Percentiles rank a stretch among this genome's conserved stretches.
Conservation (phyloP, 2,329 filamentous ascomycete species). For the Colletotrichum coccodes region DNA sequence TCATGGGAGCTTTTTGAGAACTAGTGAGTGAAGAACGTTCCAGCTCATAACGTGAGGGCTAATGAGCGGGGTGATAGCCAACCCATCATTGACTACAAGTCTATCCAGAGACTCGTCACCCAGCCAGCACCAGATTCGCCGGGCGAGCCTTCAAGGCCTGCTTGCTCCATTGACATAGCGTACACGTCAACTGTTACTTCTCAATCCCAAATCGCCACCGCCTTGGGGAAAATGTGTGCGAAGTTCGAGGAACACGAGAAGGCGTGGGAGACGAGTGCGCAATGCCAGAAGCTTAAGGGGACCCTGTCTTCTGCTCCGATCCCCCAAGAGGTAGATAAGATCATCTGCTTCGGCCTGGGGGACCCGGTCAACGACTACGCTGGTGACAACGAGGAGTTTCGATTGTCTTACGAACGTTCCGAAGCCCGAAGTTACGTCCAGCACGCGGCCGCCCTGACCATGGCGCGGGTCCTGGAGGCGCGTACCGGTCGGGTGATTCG, state of each 20-base stretch:
- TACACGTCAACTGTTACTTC: not conserved
- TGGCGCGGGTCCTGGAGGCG: not conserved
- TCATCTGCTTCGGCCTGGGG: conserved; percentile 11
- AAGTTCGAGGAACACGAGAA: not conserved
- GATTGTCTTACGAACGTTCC: not conserved
- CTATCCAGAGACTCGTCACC: not conserved
- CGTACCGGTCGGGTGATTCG: not conserved
- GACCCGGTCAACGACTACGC: not conserved
- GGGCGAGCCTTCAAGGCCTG: not conserved
- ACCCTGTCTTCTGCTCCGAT: not conserved
- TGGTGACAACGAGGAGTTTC: not conserved
- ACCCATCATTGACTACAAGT: not conserved
- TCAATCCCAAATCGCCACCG: not conserved
- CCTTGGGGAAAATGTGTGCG: not conserved
- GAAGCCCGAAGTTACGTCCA: not conserved
- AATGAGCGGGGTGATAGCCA: not conserved
- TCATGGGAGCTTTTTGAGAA: not conserved
- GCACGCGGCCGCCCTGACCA: not conserved
- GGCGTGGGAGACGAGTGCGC: not conserved
- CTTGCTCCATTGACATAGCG: not conserved
- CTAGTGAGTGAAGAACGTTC: not conserved
- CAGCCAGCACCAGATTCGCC: not conserved
- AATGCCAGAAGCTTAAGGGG: not conserved
- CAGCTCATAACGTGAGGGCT: not conserved
- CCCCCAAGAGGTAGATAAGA: not conserved